Percentiles rank a stretch among this genome's conserved stretches.
Evolutionary conservation across 2,329 filamentous ascomycete genomes (phyloP).

Genomic region (Aspergillus floridensis): DNA sequence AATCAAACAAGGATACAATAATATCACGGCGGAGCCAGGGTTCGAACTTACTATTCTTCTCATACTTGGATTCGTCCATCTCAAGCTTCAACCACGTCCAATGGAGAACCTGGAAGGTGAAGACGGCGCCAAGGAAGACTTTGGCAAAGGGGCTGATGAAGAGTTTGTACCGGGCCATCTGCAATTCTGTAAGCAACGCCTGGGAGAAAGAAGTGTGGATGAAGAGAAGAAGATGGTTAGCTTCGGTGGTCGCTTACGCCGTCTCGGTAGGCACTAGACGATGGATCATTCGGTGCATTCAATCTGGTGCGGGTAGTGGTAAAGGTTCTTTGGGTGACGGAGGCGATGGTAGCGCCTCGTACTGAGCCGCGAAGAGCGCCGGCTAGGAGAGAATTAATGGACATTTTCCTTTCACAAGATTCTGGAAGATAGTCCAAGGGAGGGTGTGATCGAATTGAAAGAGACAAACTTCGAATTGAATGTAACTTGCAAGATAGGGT

Average conservation of each 20-base stretch:
- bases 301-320: slow-evolving; percentile 11
- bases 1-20: background rate
- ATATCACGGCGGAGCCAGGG: background rate
- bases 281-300: slow-evolving; percentile 7
- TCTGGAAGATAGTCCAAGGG: background rate
- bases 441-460: too few species aligned
- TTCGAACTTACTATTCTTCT: slow-evolving; percentile 39
- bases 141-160: slow-evolving; percentile 48
- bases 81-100: slow-evolving; percentile 50
- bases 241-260: slow-evolving; percentile 23
- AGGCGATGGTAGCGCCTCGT: background rate
- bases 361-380: background rate
- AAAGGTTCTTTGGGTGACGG: slow-evolving; percentile 11
- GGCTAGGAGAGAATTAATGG: background rate
- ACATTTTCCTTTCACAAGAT: background rate
- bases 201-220: background rate
- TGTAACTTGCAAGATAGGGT: too few species aligned
- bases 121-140: slow-evolving; percentile 48
- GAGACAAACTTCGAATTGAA: too few species aligned
- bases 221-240: background rate
- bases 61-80: slow-evolving; percentile 43
- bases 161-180: slow-evolving; percentile 41
- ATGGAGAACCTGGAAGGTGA: slow-evolving; percentile 50
- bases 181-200: background rate
- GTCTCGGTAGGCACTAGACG: slow-evolving; percentile 25